A percentile compares a stretch with the other conserved stretches of the same genome.
Conservation (phyloP, 2,329 filamentous ascomycete genomes). For the Pestalotiopsis sp. region DNA sequence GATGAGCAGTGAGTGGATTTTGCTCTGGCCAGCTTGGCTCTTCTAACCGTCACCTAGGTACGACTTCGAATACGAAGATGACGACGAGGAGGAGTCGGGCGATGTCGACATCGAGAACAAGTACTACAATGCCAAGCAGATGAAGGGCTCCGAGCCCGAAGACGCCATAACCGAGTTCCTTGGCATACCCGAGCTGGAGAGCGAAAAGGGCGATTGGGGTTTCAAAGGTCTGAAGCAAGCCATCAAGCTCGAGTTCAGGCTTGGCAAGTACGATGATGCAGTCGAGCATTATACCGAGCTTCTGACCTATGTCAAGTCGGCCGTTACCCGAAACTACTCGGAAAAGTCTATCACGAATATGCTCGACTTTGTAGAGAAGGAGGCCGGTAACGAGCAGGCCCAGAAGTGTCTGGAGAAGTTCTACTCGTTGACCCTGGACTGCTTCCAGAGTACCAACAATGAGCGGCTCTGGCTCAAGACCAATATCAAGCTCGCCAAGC, state of each 20-base stretch:
- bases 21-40: background rate
- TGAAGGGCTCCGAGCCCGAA: slow-evolving; percentile 83
- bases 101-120: slow-evolving; percentile 98
- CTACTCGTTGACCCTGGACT: slow-evolving; percentile 89
- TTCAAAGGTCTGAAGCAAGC: slow-evolving; percentile 98
- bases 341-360: slow-evolving; percentile 99
- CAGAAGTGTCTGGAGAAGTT: slow-evolving; percentile 89
- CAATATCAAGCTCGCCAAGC: slow-evolving; percentile 91
- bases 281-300: slow-evolving; percentile 92
- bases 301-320: slow-evolving; percentile 94
- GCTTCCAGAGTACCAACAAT: slow-evolving; percentile 97
- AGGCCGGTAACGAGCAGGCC: slow-evolving; percentile 67
- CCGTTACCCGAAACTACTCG: slow-evolving; percentile 96
- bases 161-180: slow-evolving; percentile 92
- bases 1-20: slow-evolving; percentile 69
- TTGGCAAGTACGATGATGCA: slow-evolving; percentile 86
- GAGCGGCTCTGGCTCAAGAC: slow-evolving; percentile 97
- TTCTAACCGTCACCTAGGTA: slow-evolving; percentile 55
- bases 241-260: slow-evolving; percentile 93
- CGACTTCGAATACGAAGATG: slow-evolving; percentile 96
- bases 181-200: slow-evolving; percentile 80
- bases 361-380: slow-evolving; percentile 96
- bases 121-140: slow-evolving; percentile 99
- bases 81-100: slow-evolving; percentile 83
- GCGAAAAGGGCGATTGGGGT: slow-evolving; percentile 96